Conservation (phyloP, 768 basidiomycete species). For the Agaricus subrufescens region DNA sequence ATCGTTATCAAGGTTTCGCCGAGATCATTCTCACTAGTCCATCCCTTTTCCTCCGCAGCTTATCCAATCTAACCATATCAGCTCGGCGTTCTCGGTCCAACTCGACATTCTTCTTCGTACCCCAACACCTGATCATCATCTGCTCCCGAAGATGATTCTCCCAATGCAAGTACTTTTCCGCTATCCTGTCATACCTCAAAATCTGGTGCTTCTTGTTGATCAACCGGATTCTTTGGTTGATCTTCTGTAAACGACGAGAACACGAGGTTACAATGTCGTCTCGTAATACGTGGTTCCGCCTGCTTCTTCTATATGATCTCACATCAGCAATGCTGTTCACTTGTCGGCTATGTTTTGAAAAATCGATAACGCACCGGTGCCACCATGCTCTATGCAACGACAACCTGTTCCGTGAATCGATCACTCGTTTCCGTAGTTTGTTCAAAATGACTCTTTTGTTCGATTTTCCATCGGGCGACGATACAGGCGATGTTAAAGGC, state of each 20-base stretch:
- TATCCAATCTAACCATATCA: neutral
- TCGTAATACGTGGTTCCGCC: neutral
- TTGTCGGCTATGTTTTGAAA: neutral
- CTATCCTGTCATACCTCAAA: constrained; percentile 6
- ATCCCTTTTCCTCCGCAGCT: neutral
- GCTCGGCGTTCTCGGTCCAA: neutral
- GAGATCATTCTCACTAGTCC: constrained; percentile 1
- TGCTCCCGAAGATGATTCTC: constrained; percentile 6
- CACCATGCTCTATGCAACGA: constrained; percentile 5
- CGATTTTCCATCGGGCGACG: neutral
- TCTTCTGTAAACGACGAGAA: constrained; percentile 4
- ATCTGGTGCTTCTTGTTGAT: constrained; percentile 9
- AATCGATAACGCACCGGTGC: neutral
- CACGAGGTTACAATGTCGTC: constrained; percentile 4
- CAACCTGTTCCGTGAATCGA: neutral
- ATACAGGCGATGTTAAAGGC: neutral
- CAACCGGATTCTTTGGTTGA: neutral
- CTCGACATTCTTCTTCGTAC: neutral
- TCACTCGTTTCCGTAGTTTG: neutral
- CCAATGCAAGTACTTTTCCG: constrained; percentile 9
- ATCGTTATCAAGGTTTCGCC: neutral
- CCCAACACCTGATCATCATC: constrained; percentile 8
- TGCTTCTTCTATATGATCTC: neutral
- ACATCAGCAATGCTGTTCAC: neutral
- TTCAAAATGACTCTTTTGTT: neutral